These are phyloP conservation scores for Mycena rosella DNA, from an alignment of 768 basidiomycete genomes.

Conservation along the genomic window DNA sequence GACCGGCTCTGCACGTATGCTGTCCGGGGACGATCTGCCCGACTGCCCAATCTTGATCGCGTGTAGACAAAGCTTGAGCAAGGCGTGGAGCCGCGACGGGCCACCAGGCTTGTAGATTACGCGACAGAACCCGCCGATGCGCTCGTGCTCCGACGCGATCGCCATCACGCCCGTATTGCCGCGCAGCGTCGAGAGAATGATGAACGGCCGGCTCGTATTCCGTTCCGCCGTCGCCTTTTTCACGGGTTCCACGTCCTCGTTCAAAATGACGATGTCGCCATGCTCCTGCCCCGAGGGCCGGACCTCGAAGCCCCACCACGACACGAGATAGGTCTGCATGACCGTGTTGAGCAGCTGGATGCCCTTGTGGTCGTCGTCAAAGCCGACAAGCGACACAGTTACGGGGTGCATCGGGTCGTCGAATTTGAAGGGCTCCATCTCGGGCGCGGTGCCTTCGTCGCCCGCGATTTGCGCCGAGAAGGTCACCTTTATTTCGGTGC, in stretches of 20 bases:
- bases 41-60: conserved; percentile 63
- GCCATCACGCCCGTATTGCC: conserved; percentile 73
- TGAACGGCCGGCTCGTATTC: conserved; percentile 73
- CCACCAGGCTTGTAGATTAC: conserved; percentile 91
- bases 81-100: conserved; percentile 76
- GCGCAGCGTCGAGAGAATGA: conserved; percentile 80
- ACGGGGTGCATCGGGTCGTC: conserved; percentile 57
- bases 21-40: conserved; percentile 39
- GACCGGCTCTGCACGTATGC: not conserved
- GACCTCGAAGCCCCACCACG: conserved; percentile 83
- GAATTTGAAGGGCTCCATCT: conserved; percentile 61
- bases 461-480: conserved; percentile 78
- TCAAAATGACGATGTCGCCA: conserved; percentile 84
- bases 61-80: conserved; percentile 74
- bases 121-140: conserved; percentile 89
- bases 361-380: conserved; percentile 75
- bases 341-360: conserved; percentile 74
- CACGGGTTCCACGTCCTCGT: conserved; percentile 79
- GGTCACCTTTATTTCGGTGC: conserved; percentile 91
- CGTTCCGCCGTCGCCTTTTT: conserved; percentile 67
- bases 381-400: conserved; percentile 78
- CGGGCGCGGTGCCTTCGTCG: conserved; percentile 46
- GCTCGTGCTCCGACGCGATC: conserved; percentile 78
- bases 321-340: conserved; percentile 72
- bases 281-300: conserved; percentile 53